Evolutionary conservation across 2,329 filamentous ascomycete species (phyloP).

Genomic region (Trichoderma brevicompactum): DNA sequence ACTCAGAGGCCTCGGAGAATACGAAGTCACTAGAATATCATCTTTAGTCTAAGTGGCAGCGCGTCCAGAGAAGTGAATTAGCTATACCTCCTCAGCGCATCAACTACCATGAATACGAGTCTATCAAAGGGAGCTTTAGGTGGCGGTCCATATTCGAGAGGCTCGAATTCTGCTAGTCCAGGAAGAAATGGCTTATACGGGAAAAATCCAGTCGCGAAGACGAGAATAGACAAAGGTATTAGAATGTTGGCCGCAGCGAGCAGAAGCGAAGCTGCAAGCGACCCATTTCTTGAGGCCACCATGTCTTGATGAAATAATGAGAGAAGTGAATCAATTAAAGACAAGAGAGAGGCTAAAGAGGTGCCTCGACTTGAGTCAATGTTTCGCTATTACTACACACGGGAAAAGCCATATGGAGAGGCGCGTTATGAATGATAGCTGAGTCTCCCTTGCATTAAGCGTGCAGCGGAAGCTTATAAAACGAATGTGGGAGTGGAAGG

Average conservation of each 20-base stretch:
- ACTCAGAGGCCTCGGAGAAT: constrained; percentile 78
- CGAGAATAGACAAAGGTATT: constrained; percentile 72
- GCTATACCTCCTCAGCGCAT: constrained; percentile 82
- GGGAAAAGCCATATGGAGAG: constrained; percentile 11
- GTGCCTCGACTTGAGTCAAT: not conserved
- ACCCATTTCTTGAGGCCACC: constrained; percentile 36
- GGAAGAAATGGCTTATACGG: constrained; percentile 94
- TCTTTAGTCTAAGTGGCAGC: constrained; percentile 34
- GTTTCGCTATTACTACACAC: not conserved
- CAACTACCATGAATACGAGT: constrained; percentile 95
- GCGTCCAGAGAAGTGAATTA: not conserved
- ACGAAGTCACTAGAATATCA: constrained; percentile 78
- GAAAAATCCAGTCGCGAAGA: constrained; percentile 92
- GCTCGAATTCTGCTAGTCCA: constrained; percentile 73
- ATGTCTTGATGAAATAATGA: constrained; percentile 29
- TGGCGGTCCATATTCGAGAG: constrained; percentile 57
- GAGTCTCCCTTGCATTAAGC: not conserved
- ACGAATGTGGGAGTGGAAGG: constrained; percentile 10
- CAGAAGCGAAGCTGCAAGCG: constrained; percentile 43
- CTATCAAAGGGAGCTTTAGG: constrained; percentile 80
- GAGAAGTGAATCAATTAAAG: not conserved
- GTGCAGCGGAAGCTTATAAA: not conserved
- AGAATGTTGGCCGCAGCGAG: constrained; percentile 74
- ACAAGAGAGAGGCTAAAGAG: constrained; percentile 1
- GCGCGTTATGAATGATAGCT: not conserved